Conservation (phyloP, 2,329 filamentous ascomycete species). For the Clarireedia hainanense region DNA sequence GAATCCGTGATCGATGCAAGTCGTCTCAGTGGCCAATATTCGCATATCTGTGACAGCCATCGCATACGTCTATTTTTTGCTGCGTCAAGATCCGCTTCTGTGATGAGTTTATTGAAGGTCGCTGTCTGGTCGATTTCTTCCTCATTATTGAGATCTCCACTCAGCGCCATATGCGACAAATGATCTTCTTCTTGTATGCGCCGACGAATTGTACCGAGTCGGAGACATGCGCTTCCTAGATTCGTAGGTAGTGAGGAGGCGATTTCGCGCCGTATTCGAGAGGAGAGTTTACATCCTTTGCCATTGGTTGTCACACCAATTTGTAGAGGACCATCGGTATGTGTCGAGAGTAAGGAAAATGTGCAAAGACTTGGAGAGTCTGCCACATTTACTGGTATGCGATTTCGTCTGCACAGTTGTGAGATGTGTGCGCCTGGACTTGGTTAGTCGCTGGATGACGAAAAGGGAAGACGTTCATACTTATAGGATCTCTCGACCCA, state of each 20-base stretch:
- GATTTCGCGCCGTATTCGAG: slow-evolving; percentile 81
- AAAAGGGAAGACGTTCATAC: slow-evolving; percentile 23
- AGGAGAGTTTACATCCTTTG: slow-evolving; percentile 86
- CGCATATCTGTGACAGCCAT: slow-evolving; percentile 93
- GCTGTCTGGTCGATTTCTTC: slow-evolving; percentile 66
- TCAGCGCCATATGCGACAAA: slow-evolving; percentile 24
- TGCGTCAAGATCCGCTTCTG: slow-evolving; percentile 63
- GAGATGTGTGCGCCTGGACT: slow-evolving; percentile 58
- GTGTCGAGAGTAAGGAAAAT: slow-evolving; percentile 81
- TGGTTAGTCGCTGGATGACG: background rate
- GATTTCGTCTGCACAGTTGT: slow-evolving; percentile 63
- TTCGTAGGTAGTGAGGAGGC: slow-evolving; percentile 67
- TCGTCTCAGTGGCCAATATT: slow-evolving; percentile 90
- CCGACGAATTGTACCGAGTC: slow-evolving; percentile 65
- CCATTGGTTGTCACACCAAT: slow-evolving; percentile 95
- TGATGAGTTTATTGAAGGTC: slow-evolving; percentile 76
- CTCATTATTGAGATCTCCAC: slow-evolving; percentile 30
- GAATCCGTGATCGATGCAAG: slow-evolving; percentile 72
- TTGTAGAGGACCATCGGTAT: slow-evolving; percentile 85
- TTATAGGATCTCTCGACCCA: slow-evolving; percentile 39
- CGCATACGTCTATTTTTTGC: slow-evolving; percentile 76
- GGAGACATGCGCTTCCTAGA: slow-evolving; percentile 68
- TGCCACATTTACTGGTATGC: slow-evolving; percentile 89
- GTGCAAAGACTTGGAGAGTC: slow-evolving; percentile 82
- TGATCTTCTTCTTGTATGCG: slow-evolving; percentile 70